phyloP scores from a whole-genome alignment of 2,329 filamentous ascomycete species.

The Colletotrichum spaethianum region DNA sequence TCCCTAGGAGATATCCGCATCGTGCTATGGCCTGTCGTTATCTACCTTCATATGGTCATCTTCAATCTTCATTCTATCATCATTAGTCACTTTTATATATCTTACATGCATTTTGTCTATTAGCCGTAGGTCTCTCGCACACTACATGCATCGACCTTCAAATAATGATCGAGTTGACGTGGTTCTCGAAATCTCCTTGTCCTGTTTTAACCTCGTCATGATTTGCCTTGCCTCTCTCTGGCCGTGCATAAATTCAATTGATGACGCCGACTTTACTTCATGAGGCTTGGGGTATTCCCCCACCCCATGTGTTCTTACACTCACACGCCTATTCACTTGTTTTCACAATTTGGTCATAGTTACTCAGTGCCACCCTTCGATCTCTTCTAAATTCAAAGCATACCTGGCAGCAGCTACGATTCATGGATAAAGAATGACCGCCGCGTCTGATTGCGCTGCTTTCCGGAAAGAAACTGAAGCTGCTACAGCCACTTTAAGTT shows the following conservation, averaged over 20 bases:
- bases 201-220: neutral
- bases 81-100: no score
- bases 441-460: neutral
- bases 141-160: neutral
- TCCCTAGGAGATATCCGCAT: no score
- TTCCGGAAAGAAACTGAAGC: neutral
- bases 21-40: neutral
- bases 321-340: neutral
- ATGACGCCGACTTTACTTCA: conserved; percentile 13
- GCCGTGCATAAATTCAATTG: conserved; percentile 1
- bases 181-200: neutral
- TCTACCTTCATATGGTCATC: neutral
- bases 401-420: neutral
- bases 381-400: neutral
- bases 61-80: no score
- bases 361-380: no score
- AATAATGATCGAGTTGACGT: neutral
- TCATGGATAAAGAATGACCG: neutral
- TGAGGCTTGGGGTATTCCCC: neutral
- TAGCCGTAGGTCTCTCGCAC: neutral
- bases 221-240: neutral
- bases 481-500: neutral
- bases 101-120: neutral
- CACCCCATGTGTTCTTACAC: neutral
- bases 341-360: neutral